Percentiles rank a stretch among this genome's conserved stretches.
phyloP scores from a whole-genome alignment of 2,329 filamentous ascomycete genomes.

The Phaeosphaeriaceae sp. region DNA sequence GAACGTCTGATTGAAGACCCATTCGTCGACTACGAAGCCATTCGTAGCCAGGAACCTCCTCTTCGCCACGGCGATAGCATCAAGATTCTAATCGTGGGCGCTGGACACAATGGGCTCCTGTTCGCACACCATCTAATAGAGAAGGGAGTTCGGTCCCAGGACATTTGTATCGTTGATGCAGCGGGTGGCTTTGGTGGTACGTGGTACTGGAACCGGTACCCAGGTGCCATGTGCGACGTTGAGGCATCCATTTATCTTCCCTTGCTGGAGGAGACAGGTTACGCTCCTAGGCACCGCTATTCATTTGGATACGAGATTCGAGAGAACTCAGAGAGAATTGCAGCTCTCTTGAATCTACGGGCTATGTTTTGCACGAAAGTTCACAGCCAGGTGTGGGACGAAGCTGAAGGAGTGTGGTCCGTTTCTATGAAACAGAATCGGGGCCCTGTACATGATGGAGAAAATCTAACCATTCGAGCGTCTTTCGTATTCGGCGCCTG shows the following conservation, averaged over 20 bases:
- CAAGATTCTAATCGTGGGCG: not conserved
- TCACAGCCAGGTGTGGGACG: conserved; percentile 25
- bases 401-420: conserved; percentile 13
- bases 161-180: conserved; percentile 52
- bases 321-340: conserved; percentile 45
- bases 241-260: conserved; percentile 68
- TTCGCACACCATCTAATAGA: conserved; percentile 40
- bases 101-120: not conserved
- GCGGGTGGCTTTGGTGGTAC: conserved; percentile 57
- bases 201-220: conserved; percentile 58
- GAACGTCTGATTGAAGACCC: not conserved
- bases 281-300: conserved; percentile 60
- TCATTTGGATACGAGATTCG: conserved; percentile 54
- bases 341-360: conserved; percentile 47
- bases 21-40: not conserved
- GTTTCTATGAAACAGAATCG: conserved; percentile 12
- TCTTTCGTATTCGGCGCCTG: conserved; percentile 48
- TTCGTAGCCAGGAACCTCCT: not conserved
- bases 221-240: conserved; percentile 61
- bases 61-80: not conserved
- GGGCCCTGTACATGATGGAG: conserved; percentile 1
- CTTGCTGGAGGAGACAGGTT: conserved; percentile 65
- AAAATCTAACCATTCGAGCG: conserved; percentile 13
- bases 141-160: conserved; percentile 39
- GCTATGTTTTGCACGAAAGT: conserved; percentile 37